Evolutionary conservation across 352 stramenopile genomes (phyloP).

Genomic region (Pythium phragmitis): DNA sequence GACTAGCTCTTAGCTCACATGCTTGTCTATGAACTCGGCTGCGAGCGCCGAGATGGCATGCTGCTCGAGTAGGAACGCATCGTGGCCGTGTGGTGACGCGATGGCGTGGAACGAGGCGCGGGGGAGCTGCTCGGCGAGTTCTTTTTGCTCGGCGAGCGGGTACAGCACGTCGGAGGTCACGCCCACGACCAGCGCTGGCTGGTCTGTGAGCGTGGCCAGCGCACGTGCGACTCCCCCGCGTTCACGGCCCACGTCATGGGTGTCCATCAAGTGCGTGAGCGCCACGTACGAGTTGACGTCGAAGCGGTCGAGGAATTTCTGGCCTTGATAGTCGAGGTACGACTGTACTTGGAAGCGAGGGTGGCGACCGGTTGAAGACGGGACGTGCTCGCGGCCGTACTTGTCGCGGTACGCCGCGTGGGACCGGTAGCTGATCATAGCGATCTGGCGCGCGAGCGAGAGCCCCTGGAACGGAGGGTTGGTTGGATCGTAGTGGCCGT

Average conservation of each 20-base stretch:
- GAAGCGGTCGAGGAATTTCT: conserved; percentile 95
- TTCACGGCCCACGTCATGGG: conserved; percentile 90
- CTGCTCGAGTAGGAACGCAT: conserved; percentile 96
- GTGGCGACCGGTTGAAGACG: conserved; percentile 19
- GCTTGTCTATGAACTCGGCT: conserved; percentile 49
- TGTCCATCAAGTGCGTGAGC: conserved; percentile 96
- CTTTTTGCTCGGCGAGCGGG: conserved; percentile 90
- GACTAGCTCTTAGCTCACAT: conserved; percentile 8
- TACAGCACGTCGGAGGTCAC: conserved; percentile 96
- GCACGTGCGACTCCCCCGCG: conserved; percentile 77
- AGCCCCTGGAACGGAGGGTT: conserved; percentile 80
- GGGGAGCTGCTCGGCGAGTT: conserved; percentile 81
- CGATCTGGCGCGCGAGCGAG: conserved; percentile 93
- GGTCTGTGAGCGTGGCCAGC: conserved; percentile 44
- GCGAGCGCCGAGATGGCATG: conserved; percentile 86
- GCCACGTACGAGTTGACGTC: conserved; percentile 96
- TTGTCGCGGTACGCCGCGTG: conserved; percentile 90
- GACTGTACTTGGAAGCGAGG: conserved; percentile 75
- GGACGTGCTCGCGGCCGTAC: conserved; percentile 78
- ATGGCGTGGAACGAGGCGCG: conserved; percentile 89
- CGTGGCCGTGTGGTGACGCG: conserved; percentile 91
- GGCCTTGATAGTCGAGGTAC: conserved; percentile 91
- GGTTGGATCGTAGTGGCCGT: conserved; percentile 67
- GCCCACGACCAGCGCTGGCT: conserved; percentile 91
- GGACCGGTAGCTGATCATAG: conserved; percentile 97